phyloP scores from a whole-genome alignment of 495 filamentous ascomycete species.

The Hypomontagnella submonticulosa region DNA sequence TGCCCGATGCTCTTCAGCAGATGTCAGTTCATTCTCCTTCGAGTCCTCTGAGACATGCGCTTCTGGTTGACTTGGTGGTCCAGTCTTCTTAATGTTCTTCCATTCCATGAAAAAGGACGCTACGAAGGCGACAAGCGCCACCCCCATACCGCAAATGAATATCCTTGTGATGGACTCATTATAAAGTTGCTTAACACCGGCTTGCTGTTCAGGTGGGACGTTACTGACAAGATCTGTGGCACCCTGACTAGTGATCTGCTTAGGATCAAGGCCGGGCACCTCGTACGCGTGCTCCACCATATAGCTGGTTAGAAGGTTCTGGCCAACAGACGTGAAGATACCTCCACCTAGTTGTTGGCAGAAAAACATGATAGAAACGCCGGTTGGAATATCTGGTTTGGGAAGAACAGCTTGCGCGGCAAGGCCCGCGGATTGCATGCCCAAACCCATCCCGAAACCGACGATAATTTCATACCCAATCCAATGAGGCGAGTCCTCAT shows the following conservation, averaged over 20 bases:
- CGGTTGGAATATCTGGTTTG: conserved; percentile 67
- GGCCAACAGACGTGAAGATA: conserved; percentile 71
- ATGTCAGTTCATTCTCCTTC: conserved; percentile 3
- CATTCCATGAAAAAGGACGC: conserved; percentile 69
- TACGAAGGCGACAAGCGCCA: conserved; percentile 63
- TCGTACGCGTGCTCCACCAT: conserved; percentile 60
- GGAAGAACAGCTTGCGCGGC: conserved; percentile 72
- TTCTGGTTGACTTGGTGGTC: conserved; percentile 17
- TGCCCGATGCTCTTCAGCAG: conserved; percentile 14
- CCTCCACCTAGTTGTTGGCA: conserved; percentile 73
- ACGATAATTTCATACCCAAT: conserved; percentile 78
- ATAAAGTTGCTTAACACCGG: conserved; percentile 62
- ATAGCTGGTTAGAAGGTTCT: conserved; percentile 71
- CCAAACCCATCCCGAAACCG: conserved; percentile 75
- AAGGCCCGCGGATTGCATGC: conserved; percentile 75
- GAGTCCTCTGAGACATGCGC: conserved; percentile 4
- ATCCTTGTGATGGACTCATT: conserved; percentile 66
- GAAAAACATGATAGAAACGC: conserved; percentile 73
- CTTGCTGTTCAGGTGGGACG: conserved; percentile 56
- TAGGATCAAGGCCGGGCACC: conserved; percentile 59
- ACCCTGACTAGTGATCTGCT: conserved; percentile 63
- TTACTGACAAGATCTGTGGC: conserved; percentile 64
- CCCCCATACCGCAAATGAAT: conserved; percentile 64
- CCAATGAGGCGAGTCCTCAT: conserved; percentile 68
- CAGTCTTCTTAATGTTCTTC: conserved; percentile 65